Percentiles rank a stretch among this genome's conserved stretches.
Conservation (phyloP, 2,329 filamentous ascomycete species). For the Podosphaera xanthii region DNA sequence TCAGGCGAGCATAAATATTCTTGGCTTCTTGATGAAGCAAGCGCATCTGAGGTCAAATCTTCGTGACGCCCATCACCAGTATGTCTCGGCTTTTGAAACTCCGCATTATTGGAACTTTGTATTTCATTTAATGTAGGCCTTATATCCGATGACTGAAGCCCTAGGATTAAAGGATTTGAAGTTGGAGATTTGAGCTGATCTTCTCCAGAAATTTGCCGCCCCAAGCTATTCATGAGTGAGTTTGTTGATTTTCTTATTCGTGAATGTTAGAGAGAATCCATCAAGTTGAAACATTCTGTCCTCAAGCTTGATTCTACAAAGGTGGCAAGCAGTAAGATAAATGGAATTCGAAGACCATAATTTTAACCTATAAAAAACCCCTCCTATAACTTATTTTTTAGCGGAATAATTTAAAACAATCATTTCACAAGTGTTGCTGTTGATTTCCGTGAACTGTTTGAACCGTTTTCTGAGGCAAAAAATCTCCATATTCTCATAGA, state of each 20-base stretch:
- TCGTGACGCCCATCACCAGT: no score
- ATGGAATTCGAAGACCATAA: not conserved
- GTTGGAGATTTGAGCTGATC: constrained; percentile 9
- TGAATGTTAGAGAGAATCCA: not conserved
- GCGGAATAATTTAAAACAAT: no score
- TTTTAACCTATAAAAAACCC: no score
- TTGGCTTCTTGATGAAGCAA: constrained; percentile 16
- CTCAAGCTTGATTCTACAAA: no score
- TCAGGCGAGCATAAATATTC: constrained; percentile 50
- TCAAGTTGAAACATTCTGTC: not conserved
- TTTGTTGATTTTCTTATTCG: constrained; percentile 9
- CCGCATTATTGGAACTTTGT: constrained; percentile 9
- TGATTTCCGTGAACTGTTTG: no score
- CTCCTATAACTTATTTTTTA: no score
- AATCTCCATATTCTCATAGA: no score
- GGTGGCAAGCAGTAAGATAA: not conserved
- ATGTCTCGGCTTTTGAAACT: no score
- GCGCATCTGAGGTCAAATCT: not conserved
- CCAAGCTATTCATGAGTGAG: constrained; percentile 11
- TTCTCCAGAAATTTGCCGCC: constrained; percentile 9
- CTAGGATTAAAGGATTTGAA: constrained; percentile 1
- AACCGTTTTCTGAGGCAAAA: no score
- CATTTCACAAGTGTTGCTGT: no score
- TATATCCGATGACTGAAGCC: not conserved
- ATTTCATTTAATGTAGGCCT: constrained; percentile 14